Evolutionary conservation across 2,329 filamentous ascomycete species (phyloP), one percentile per base, ranked within the genome.

Genomic region (Fusarium buharicum): DNA sequence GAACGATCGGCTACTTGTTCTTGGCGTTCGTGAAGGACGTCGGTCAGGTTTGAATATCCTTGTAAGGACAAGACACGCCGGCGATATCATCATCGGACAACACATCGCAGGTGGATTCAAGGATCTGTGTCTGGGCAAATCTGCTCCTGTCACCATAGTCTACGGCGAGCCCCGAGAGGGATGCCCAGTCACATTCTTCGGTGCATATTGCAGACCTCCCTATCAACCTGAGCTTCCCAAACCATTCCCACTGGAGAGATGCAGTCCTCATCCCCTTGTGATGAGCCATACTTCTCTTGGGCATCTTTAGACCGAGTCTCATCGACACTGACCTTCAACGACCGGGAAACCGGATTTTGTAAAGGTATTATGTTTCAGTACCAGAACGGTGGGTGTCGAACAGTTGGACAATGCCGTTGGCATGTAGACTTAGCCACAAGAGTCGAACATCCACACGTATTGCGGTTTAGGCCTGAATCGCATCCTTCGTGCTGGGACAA

Each of bases 111-210:
- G 30, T 20, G 20, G 14, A 2, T 36, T 36, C 18, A 46, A 13
- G 30, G 43, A 46, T n/a, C 18, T 4, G 11, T 46, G 18, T 16
- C 11, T 46, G 1, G 18, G 16, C 16, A 46, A 36, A n/a, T 20
- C 16, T 17, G 43, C 43, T 12, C 43, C 43, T 20, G 33, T 46
- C 6, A 46, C 43, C 30, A 31, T 46, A 30, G 20, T 46, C n/a
- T 30, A 46, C 10, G n/a, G 20, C 28, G 30, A 46, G 30, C 43
- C 43, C 9, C 10, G 18, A 14, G 43, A 27, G 10, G 22, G n/a
- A 16, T 27, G 7, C 4, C 20, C 39, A 7, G 24, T 43, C 22
- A 10, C 22, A 24, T 43, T 30, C 43, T 36, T 46, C 11, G 43
- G 30, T 11, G 43, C 18, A 16, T 36, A 46, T 17, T 24, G 16